Conservation (phyloP, 2,329 filamentous ascomycete genomes). For the Kalmusia sp. region DNA sequence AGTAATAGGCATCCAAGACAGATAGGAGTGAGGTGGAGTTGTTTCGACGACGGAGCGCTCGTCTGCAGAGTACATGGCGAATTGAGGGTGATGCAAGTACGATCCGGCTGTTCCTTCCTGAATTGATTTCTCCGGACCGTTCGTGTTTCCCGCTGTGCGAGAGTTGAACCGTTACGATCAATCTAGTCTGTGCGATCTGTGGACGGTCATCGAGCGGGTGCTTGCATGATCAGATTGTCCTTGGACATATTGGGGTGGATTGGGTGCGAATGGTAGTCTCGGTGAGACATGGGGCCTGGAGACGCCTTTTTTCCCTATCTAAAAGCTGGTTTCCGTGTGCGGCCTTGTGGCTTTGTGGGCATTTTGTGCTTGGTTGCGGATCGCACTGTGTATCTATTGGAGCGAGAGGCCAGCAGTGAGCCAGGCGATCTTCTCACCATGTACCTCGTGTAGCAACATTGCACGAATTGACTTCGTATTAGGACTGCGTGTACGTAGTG, state of each 20-base stretch:
- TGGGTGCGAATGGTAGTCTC: not conserved
- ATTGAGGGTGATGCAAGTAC: not conserved
- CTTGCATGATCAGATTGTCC: not conserved
- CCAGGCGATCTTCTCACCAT: not conserved
- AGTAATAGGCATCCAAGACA: not conserved
- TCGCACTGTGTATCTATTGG: not conserved
- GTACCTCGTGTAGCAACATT: not conserved
- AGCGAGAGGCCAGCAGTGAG: not conserved
- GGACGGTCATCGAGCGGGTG: not conserved
- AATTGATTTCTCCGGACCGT: not conserved
- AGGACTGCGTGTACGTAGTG: too few species aligned
- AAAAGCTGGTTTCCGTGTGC: conserved; percentile 1
- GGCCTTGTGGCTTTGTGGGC: not conserved
- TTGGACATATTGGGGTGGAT: not conserved
- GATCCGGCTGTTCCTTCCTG: not conserved
- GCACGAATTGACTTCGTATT: too few species aligned
- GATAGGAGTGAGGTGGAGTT: not conserved
- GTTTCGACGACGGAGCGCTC: not conserved
- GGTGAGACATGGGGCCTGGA: not conserved
- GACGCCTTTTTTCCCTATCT: not conserved
- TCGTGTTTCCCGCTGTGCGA: not conserved
- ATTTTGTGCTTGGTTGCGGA: not conserved
- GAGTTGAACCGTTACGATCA: not conserved
- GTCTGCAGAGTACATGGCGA: not conserved
- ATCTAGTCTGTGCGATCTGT: not conserved